Percentiles rank a stretch among this genome's conserved stretches.
These are phyloP conservation scores for Talaromyces adpressus DNA, from an alignment of 495 filamentous ascomycete species.

Conservation along the genomic window DNA sequence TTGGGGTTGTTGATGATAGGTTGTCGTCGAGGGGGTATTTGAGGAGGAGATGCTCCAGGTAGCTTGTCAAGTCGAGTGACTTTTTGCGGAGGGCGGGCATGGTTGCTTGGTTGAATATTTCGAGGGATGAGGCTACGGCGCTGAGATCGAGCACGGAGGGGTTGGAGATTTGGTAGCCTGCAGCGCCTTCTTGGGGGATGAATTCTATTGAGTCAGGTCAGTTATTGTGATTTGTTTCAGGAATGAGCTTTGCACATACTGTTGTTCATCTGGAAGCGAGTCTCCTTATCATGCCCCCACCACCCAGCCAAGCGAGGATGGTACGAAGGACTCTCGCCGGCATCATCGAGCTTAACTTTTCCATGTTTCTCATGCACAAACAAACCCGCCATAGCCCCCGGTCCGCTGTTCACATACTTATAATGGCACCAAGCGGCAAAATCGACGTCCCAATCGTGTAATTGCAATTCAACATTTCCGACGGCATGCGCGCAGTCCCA, in stretches of 20 bases:
- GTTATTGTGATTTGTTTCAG: no score
- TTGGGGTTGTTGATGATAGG: no score
- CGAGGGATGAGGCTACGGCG: constrained; percentile 67
- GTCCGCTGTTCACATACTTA: constrained; percentile 92
- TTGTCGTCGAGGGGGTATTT: constrained; percentile 27
- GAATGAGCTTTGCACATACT: constrained; percentile 20
- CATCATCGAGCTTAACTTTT: constrained; percentile 35
- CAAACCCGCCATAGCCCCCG: constrained; percentile 76
- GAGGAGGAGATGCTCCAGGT: constrained; percentile 66
- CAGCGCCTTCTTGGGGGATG: constrained; percentile 57
- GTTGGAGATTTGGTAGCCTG: constrained; percentile 57
- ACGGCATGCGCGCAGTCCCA: constrained; percentile 96
- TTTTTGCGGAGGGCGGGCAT: constrained; percentile 67
- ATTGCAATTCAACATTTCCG: constrained; percentile 75
- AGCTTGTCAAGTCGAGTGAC: constrained; percentile 68
- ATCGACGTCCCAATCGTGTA: constrained; percentile 94
- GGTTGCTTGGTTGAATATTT: constrained; percentile 67
- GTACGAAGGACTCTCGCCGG: constrained; percentile 28
- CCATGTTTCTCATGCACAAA: constrained; percentile 82
- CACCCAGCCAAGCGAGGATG: constrained; percentile 68
- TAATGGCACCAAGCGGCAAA: constrained; percentile 97
- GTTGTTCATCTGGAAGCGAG: constrained; percentile 73
- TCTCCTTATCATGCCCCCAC: constrained; percentile 79
- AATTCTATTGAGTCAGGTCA: constrained; percentile 41
- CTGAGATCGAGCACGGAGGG: constrained; percentile 54